Conservation (phyloP, 2,329 filamentous ascomycete species). For the Simplicillium sp. region DNA sequence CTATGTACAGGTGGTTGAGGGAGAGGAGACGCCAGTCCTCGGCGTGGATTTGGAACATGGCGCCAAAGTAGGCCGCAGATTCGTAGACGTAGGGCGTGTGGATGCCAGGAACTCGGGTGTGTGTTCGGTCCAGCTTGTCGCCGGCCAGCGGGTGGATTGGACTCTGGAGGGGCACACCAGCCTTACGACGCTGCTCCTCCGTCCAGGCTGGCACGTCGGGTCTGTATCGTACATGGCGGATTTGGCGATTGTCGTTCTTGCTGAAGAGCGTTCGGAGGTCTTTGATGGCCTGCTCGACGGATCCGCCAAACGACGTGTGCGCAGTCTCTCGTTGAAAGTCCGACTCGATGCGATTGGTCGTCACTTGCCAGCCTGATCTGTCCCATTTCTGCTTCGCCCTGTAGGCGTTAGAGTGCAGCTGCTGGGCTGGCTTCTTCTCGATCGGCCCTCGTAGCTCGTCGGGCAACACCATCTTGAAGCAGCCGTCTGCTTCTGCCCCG, state of each 20-base stretch:
- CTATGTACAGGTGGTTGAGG: constrained; percentile 27
- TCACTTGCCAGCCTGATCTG: constrained; percentile 25
- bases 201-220: constrained; percentile 30
- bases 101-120: constrained; percentile 27
- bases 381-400: constrained; percentile 22
- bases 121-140: constrained; percentile 25
- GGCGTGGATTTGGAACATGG: constrained; percentile 29
- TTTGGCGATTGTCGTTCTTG: constrained; percentile 23
- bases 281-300: constrained; percentile 18
- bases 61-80: constrained; percentile 26
- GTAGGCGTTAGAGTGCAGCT: constrained; percentile 24
- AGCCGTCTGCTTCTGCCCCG: constrained; percentile 22
- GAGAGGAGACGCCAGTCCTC: constrained; percentile 28
- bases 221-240: constrained; percentile 26
- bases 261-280: constrained; percentile 23
- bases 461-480: constrained; percentile 28
- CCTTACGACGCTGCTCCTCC: constrained; percentile 19
- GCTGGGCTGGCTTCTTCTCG: constrained; percentile 19
- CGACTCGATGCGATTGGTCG: constrained; percentile 22
- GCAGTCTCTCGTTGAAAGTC: constrained; percentile 17
- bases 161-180: constrained; percentile 25
- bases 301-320: constrained; percentile 14
- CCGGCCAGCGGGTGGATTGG: constrained; percentile 27
- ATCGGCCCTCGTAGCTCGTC: constrained; percentile 18
- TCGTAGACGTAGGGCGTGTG: constrained; percentile 31